Base-by-base conservation (phyloP, 805 yeast genomes). In the Saccharomycopsis schoenii region DNA sequence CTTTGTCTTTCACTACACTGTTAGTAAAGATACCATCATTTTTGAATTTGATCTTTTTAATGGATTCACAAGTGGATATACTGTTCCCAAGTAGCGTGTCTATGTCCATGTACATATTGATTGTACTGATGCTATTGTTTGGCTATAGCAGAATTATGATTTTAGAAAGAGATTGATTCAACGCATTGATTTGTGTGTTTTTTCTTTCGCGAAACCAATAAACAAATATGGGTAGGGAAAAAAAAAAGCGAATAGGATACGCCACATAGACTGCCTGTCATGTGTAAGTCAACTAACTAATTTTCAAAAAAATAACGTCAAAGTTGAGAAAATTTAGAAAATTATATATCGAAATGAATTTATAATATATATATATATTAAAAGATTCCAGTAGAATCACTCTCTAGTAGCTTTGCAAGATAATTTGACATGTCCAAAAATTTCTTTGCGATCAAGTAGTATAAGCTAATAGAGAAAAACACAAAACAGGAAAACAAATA, bases 11-110 rank as follows among this genome's bases (percentile, higher is more conserved):
- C 41, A 60, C 51, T 21, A 61, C 55, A 21, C 63, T 60, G 25
- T 62, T 62, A 10, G 63, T 57, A 47, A 62, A 62, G 14, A 58
- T 60, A 19, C 63, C 62, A n/a, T 59, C 57, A 34, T 54, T 25
- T 37, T 57, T 56, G 60, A 60, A 60, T n/a, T 47, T 59, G 4
- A 58, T 34, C 24, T 59, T 34, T 39, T 59, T 25, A n/a, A 58
- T 51, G 25, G 43, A 47, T 14, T 19, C 34, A 25, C 60, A 58
- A 1, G 57, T 17, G 8, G 52, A 21, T 51, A 24, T n/a, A 21
- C 42, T 24, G 17, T 51, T 42, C 19, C 19, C 47, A 21, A 58
- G 52, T 14, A 47, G 14, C 15, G 24, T 47, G 6, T 47, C 52
- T 21, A 47, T 47, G 11, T 47, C 21, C 34, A 47, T 47, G n/a